A percentile compares a stretch with the other conserved stretches of the same genome.
phyloP scores from a whole-genome alignment of 176 grass and related monocot genomes.

The Cymbopogon citratus region DNA sequence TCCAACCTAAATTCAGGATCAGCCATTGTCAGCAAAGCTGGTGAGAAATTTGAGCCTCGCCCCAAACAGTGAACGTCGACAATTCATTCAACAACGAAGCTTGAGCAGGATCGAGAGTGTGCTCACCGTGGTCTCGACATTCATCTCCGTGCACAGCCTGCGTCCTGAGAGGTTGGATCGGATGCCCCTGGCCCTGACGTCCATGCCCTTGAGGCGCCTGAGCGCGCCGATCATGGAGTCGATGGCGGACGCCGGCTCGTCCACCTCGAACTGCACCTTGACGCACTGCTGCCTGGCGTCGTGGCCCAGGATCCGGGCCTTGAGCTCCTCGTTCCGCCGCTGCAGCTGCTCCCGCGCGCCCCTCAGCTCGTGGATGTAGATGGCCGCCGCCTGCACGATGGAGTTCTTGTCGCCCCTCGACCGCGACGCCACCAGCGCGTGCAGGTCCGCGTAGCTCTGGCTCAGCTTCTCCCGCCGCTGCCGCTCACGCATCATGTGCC shows the following conservation, averaged over 20 bases:
- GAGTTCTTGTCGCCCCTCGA: conserved; percentile 92
- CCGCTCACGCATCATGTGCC: conserved; percentile 97
- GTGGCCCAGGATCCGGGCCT: conserved; percentile 49
- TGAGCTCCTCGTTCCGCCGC: conserved; percentile 54
- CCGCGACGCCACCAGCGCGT: conserved; percentile 56
- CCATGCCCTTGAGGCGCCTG: conserved; percentile 54
- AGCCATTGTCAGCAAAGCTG: background rate
- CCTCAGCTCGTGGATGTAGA: conserved; percentile 61
- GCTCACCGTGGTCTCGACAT: conserved; percentile 69
- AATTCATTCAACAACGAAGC: too few relatives aligned
- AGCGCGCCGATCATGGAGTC: conserved; percentile 80
- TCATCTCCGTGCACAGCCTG: conserved; percentile 48
- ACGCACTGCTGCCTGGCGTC: conserved; percentile 36
- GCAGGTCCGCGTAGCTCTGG: conserved; percentile 87
- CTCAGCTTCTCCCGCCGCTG: conserved; percentile 92
- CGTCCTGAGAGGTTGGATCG: conserved; percentile 31
- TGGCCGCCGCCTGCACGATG: conserved; percentile 63
- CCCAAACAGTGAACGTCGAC: too few relatives aligned
- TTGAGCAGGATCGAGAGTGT: background rate
- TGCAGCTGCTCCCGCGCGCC: conserved; percentile 43
- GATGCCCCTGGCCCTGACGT: conserved; percentile 57
- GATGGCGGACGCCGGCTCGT: conserved; percentile 47
- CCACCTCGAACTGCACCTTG: conserved; percentile 60
- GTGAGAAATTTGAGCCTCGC: background rate
- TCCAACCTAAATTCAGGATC: background rate